Evolutionary conservation across 495 filamentous ascomycete species (phyloP), one percentile per base, ranked within the genome.

Genomic region (Jackrogersella multiformis): DNA sequence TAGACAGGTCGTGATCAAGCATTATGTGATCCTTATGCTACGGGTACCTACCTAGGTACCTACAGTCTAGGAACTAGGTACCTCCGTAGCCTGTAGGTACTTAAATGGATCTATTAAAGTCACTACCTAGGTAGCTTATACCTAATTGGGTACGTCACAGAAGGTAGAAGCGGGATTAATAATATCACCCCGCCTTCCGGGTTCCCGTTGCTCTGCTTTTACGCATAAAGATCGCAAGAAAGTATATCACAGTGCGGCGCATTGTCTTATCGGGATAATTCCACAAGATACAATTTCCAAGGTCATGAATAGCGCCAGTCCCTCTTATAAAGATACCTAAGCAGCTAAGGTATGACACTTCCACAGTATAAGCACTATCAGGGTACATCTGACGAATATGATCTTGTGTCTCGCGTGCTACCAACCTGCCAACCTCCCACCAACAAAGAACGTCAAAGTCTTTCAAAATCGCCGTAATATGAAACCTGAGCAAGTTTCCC

Each of bases 401-500:
- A 18, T 44, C 46, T 24, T 68, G 20, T 28, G 20, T 34, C 12
- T 64, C 55, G 56, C 60, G 66, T 69, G 61, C 66, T 64, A 54
- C 65, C n/a, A n/a, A n/a, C n/a, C n/a, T n/a, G n/a, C n/a, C n/a
- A n/a, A n/a, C n/a, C 26, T 30, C 3, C 26, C 12, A 15, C 45
- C 16, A 53, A 56, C 60, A 64, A 64, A 64, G 60, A 64, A 54
- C 44, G 54, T 34, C 53, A 60, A 13, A n/a, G n/a, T n/a, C n/a
- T n/a, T 26, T 21, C 21, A 12, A 35, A 41, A n/a, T 20, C 26
- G 20, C 38, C 13, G 34, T 51, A 28, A 64, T 59, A 45, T 72
- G 70, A 74, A 69, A 74, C 72, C 20, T 70, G 66, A 63, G 66
- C 72, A 74, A 61, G 66, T 73, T 72, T 74, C 66, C 61, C 44